These are phyloP conservation scores for Claviceps quebecensis DNA, from an alignment of 2,329 filamentous ascomycete genomes.

Conservation along the genomic window DNA sequence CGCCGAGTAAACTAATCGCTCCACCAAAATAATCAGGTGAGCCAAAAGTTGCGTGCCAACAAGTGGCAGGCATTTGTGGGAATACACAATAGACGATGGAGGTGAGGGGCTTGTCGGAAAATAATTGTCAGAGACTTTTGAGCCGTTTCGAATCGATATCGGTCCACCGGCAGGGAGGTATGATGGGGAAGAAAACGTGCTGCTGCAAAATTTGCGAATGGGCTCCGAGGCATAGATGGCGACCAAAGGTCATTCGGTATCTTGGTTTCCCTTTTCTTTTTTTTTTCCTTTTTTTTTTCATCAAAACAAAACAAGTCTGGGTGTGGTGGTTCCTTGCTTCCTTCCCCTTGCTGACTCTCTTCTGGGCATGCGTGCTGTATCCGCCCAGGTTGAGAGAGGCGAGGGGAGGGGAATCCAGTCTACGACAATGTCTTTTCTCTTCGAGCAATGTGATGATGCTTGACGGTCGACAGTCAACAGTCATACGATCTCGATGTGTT, in stretches of 20 bases:
- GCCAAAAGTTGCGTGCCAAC: not conserved
- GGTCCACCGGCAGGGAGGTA: not conserved
- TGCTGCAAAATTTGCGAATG: not conserved
- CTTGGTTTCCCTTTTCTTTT: not conserved
- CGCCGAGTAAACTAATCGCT: slow-evolving; percentile 2
- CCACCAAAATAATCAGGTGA: not conserved
- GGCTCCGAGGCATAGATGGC: not conserved
- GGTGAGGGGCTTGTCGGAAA: not conserved
- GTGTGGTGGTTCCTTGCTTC: not conserved
- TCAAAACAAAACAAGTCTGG: too few relatives aligned
- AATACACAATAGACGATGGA: not conserved
- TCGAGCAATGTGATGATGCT: too few relatives aligned
- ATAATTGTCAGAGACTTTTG: not conserved
- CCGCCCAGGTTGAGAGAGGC: not conserved
- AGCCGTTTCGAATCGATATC: not conserved
- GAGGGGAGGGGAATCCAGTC: too few relatives aligned
- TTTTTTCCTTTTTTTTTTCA: not conserved
- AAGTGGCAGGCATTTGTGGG: not conserved
- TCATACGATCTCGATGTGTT: too few relatives aligned
- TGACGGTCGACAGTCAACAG: too few relatives aligned
- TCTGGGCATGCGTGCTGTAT: not conserved
- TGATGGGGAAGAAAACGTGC: not conserved
- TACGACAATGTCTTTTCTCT: too few relatives aligned
- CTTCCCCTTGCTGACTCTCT: not conserved
- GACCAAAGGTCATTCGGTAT: not conserved